phyloP scores from a whole-genome alignment of 140 eudicot genomes.

The Cichorium intybus region DNA sequence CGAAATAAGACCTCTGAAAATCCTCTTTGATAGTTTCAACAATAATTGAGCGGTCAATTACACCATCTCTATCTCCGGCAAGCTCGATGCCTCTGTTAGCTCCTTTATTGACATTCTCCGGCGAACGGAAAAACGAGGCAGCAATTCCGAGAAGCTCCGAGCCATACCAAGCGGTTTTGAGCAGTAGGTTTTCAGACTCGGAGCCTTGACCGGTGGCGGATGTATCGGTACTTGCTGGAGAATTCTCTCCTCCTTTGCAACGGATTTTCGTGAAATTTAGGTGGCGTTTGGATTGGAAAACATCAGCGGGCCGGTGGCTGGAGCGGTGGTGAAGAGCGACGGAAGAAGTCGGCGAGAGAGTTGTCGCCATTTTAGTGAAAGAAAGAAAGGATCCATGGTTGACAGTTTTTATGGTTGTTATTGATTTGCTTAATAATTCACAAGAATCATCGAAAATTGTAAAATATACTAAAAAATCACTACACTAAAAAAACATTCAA shows the following conservation, averaged over 20 bases:
- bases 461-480: not conserved
- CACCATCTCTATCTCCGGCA: constrained; percentile 35
- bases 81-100: constrained; percentile 16
- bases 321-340: constrained; percentile 18
- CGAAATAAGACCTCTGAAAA: constrained; percentile 73
- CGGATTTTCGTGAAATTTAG: constrained; percentile 17
- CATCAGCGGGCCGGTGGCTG: not conserved
- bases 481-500: not conserved
- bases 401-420: constrained; percentile 15
- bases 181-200: constrained; percentile 65
- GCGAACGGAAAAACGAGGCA: constrained; percentile 78
- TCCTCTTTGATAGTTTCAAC: constrained; percentile 78
- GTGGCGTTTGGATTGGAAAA: constrained; percentile 22
- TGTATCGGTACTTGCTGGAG: constrained; percentile 29
- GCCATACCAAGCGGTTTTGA: constrained; percentile 92
- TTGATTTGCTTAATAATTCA: not conserved
- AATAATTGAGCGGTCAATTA: constrained; percentile 49
- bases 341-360: constrained; percentile 20
- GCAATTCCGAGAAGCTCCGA: constrained; percentile 93
- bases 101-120: constrained; percentile 24
- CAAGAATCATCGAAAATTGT: not conserved
- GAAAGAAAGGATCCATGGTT: not conserved
- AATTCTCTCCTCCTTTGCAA: constrained; percentile 35
- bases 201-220: constrained; percentile 15
- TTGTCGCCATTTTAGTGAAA: constrained; percentile 25